These are phyloP conservation scores for Rubia yunnanensis DNA, from an alignment of 257 asterid species.

Conservation along the genomic window DNA sequence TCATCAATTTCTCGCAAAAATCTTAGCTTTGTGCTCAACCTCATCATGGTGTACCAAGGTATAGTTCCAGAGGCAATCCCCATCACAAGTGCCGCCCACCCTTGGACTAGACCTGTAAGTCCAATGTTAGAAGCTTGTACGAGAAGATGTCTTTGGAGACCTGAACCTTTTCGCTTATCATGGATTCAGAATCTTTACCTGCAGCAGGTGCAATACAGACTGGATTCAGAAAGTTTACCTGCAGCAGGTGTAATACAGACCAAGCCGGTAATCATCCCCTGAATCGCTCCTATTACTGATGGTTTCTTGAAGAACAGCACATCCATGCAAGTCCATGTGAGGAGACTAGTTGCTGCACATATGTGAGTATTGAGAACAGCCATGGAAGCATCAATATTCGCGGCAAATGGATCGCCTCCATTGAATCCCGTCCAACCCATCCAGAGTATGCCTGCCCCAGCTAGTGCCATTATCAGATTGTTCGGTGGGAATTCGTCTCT, in stretches of 20 bases:
- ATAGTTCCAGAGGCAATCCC: constrained; percentile 64
- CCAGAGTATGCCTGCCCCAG: constrained; percentile 85
- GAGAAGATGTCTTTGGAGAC: not conserved
- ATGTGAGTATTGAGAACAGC: constrained; percentile 70
- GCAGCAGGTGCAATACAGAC: too few species aligned
- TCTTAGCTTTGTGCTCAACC: constrained; percentile 63
- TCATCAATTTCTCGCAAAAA: constrained; percentile 77
- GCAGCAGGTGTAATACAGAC: constrained; percentile 95
- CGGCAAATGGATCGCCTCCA: constrained; percentile 86
- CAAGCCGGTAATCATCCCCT: constrained; percentile 89
- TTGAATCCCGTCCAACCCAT: constrained; percentile 96
- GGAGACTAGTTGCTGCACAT: constrained; percentile 85
- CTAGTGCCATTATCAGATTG: constrained; percentile 59
- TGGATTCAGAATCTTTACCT: not conserved
- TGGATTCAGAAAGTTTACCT: constrained; percentile 26
- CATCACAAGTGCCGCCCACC: constrained; percentile 83
- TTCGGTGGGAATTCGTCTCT: constrained; percentile 82
- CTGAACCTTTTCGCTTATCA: not conserved
- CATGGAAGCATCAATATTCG: constrained; percentile 55
- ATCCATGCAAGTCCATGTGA: constrained; percentile 79
- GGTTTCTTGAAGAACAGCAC: constrained; percentile 74
- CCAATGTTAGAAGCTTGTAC: not conserved
- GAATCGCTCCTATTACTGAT: constrained; percentile 73
- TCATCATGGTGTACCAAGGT: constrained; percentile 85
- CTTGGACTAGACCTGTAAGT: constrained; percentile 62